Conservation (phyloP, 1,284 basidiomycete species). For the Fistulina hepatica region DNA sequence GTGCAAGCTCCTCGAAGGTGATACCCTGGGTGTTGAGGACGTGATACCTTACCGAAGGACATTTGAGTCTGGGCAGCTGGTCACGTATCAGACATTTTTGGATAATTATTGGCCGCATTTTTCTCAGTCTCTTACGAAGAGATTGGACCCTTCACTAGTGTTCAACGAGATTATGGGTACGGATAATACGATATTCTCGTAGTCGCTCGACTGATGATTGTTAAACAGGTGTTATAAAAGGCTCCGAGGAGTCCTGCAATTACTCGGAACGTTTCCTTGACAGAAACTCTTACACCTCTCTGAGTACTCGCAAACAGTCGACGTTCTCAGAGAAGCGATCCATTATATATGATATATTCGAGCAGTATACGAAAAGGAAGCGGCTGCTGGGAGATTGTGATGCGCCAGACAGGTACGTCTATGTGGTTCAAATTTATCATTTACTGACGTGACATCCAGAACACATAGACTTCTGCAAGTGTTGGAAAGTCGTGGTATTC, state of each 20-base stretch:
- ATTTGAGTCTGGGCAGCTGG: constrained; percentile 14
- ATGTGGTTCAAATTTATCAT: constrained; percentile 2
- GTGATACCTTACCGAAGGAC: too few species aligned
- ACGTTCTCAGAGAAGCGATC: constrained; percentile 41
- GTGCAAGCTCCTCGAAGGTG: constrained; percentile 31
- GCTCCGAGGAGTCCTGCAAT: constrained; percentile 38
- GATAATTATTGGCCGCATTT: constrained; percentile 56
- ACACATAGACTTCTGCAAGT: constrained; percentile 41
- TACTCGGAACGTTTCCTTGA: constrained; percentile 31
- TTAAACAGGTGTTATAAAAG: constrained; percentile 51
- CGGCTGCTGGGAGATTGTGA: constrained; percentile 37
- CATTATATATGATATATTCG: constrained; percentile 45
- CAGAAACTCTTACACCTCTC: constrained; percentile 31
- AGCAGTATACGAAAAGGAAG: constrained; percentile 40
- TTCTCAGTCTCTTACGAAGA: constrained; percentile 40
- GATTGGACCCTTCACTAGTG: constrained; percentile 53
- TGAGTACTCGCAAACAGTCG: constrained; percentile 41
- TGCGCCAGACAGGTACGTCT: constrained; percentile 47
- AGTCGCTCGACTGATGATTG: constrained; percentile 1
- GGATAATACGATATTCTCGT: constrained; percentile 4
- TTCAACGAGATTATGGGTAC: constrained; percentile 61
- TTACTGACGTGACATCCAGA: constrained; percentile 20
- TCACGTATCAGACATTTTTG: constrained; percentile 44
- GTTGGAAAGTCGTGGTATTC: constrained; percentile 26
- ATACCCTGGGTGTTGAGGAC: too few species aligned